These are phyloP conservation scores for Ceratocystis ficicola DNA, from an alignment of 2,329 filamentous ascomycete genomes.

Conservation along the genomic window DNA sequence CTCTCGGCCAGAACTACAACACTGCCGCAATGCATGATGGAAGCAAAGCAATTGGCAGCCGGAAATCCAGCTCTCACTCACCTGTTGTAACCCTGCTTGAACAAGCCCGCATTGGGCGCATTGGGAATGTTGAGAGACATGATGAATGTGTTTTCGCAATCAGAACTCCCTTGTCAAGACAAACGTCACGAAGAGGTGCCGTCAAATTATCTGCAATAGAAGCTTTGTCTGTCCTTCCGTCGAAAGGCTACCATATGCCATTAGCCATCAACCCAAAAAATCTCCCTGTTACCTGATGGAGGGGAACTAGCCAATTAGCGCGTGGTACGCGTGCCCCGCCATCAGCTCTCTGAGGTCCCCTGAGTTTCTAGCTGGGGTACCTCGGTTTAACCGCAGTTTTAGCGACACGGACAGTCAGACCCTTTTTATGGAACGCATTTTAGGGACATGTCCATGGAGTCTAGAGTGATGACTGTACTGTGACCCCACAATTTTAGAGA, in stretches of 20 bases:
- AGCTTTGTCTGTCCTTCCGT: constrained; percentile 15
- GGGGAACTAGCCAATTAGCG: constrained; percentile 22
- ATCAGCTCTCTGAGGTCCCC: constrained; percentile 20
- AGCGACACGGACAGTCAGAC: background rate
- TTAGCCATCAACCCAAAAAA: constrained; percentile 18
- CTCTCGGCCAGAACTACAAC: constrained; percentile 13
- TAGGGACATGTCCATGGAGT: background rate
- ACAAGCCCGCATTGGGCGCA: constrained; percentile 83
- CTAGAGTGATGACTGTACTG: constrained; percentile 14
- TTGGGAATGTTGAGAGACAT: constrained; percentile 97
- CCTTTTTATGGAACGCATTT: constrained; percentile 6
- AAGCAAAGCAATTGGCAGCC: background rate
- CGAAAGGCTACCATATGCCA: constrained; percentile 21
- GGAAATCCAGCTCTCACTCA: constrained; percentile 47
- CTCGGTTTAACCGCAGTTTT: background rate
- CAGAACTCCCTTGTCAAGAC: constrained; percentile 14
- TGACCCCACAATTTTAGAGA: constrained; percentile 11
- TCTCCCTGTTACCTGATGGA: constrained; percentile 19
- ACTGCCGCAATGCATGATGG: background rate
- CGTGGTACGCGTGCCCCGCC: constrained; percentile 22
- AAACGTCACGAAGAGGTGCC: constrained; percentile 18
- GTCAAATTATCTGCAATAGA: constrained; percentile 18
- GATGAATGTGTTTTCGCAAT: constrained; percentile 21
- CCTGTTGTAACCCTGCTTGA: constrained; percentile 96
- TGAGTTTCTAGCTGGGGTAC: constrained; percentile 13